Evolutionary conservation across 805 yeast genomes (phyloP).

Genomic region (Ogataea siamensis): DNA sequence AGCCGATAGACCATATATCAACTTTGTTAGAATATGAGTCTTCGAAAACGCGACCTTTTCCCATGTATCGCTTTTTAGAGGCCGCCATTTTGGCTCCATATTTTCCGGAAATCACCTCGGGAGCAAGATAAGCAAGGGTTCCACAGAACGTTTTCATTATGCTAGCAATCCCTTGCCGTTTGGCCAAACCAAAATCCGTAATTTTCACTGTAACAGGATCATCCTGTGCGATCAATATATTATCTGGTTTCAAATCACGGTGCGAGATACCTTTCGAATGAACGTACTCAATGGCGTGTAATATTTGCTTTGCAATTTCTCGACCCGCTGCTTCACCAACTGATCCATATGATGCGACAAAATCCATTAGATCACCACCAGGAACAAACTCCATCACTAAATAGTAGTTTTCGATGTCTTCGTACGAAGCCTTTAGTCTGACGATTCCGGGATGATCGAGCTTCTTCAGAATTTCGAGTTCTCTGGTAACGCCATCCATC

Average conservation of each 20-base stretch:
- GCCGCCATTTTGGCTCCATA: constrained; percentile 37
- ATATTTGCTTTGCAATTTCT: constrained; percentile 80
- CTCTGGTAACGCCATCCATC: constrained; percentile 80
- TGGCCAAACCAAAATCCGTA: constrained; percentile 95
- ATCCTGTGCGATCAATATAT: constrained; percentile 83
- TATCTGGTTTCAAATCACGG: constrained; percentile 95
- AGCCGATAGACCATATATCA: constrained; percentile 98
- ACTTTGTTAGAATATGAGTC: constrained; percentile 76
- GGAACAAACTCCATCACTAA: constrained; percentile 94
- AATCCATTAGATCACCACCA: constrained; percentile 98
- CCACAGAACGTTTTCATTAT: constrained; percentile 97
- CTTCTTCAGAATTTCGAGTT: constrained; percentile 73
- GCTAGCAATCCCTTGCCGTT: constrained; percentile 78
- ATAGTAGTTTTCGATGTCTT: constrained; percentile 77
- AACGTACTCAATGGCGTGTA: constrained; percentile 81
- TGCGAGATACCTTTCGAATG: constrained; percentile 93
- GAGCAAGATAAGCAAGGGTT: constrained; percentile 94
- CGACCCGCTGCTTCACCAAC: constrained; percentile 89
- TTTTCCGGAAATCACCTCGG: constrained; percentile 74
- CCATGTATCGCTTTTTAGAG: constrained; percentile 30
- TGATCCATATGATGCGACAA: constrained; percentile 87
- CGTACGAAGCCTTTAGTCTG: constrained; percentile 76
- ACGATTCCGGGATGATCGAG: constrained; percentile 86
- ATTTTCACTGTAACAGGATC: constrained; percentile 91
- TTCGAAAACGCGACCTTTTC: constrained; percentile 33